phyloP scores from a whole-genome alignment of 2,329 filamentous ascomycete genomes.

The Venturia oleaginea region DNA sequence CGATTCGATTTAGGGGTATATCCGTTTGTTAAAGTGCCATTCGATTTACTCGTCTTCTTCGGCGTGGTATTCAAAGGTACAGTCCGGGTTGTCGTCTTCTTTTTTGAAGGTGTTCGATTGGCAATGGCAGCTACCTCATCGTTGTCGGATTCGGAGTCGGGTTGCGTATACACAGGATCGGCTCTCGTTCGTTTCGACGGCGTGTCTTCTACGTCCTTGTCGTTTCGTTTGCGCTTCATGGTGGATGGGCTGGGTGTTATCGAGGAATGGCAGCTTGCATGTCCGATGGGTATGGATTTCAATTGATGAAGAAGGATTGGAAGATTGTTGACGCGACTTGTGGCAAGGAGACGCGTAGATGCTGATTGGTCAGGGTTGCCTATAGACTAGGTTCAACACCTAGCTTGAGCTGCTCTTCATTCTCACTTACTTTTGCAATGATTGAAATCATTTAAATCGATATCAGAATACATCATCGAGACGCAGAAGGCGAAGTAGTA shows the following conservation, averaged over 20 bases:
- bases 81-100: constrained; percentile 24
- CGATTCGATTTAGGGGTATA: constrained; percentile 12
- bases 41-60: background rate
- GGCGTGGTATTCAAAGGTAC: constrained; percentile 18
- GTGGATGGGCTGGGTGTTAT: background rate
- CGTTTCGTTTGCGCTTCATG: constrained; percentile 13
- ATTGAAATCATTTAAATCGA: background rate
- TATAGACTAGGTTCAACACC: background rate
- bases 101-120: constrained; percentile 33
- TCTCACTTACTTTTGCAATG: background rate
- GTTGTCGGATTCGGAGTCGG: background rate
- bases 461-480: too few species aligned
- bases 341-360: background rate
- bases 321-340: background rate
- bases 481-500: too few species aligned
- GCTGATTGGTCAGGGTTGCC: background rate
- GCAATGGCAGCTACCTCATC: background rate
- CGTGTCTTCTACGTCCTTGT: background rate
- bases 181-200: constrained; percentile 12
- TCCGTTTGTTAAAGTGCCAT: background rate
- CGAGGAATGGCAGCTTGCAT: background rate
- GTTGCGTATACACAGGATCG: background rate
- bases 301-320: background rate
- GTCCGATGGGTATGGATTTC: background rate
- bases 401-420: background rate